phyloP scores from a whole-genome alignment of 2,329 filamentous ascomycete genomes.

The Dactylellina sp. region DNA sequence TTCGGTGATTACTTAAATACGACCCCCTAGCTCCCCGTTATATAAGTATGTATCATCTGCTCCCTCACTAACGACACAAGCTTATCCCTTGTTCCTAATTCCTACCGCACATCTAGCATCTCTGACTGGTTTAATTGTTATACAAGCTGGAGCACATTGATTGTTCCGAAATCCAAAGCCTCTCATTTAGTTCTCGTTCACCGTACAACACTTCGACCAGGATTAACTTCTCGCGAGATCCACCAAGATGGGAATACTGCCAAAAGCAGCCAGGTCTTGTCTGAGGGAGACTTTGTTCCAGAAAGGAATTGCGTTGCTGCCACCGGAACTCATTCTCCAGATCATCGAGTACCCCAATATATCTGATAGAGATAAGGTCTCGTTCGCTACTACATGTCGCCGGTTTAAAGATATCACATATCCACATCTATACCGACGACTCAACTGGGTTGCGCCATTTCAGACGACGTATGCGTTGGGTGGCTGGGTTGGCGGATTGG shows the following conservation, averaged over 20 bases:
- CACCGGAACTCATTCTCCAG: slow-evolving; percentile 32
- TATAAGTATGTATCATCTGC: no score
- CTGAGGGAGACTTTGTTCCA: not conserved
- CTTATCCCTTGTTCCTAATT: no score
- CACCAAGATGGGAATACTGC: slow-evolving; percentile 36
- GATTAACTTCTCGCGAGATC: not conserved
- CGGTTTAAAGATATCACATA: slow-evolving; percentile 22
- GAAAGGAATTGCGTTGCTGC: slow-evolving; percentile 13
- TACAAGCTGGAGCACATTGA: no score
- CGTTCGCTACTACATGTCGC: slow-evolving; percentile 32
- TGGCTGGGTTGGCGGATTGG: slow-evolving; percentile 15
- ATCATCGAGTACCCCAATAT: slow-evolving; percentile 24
- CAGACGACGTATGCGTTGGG: slow-evolving; percentile 11
- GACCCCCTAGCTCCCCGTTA: no score
- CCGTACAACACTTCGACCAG: slow-evolving; percentile 36
- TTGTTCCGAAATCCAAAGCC: no score
- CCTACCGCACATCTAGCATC: no score
- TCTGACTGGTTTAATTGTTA: no score
- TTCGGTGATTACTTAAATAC: no score
- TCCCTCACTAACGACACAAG: no score
- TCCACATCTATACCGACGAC: slow-evolving; percentile 33
- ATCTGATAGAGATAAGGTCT: slow-evolving; percentile 23
- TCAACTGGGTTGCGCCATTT: slow-evolving; percentile 42
- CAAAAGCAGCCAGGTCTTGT: slow-evolving; percentile 25
- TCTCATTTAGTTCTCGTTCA: no score